These are phyloP conservation scores for Gentiana dahurica DNA, from an alignment of 257 asterid species.

Conservation along the genomic window DNA sequence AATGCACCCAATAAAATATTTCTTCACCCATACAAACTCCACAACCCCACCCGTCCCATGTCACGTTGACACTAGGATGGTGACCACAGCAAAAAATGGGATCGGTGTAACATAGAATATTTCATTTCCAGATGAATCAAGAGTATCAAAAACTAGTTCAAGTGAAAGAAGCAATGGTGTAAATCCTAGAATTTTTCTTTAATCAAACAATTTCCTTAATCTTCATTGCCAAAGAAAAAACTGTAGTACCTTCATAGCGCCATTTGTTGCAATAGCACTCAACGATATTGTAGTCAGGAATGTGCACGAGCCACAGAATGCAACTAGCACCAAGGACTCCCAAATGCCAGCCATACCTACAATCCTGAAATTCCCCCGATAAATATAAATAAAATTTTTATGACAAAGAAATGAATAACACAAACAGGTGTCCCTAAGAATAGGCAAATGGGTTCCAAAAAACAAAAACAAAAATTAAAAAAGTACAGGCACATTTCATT, in stretches of 20 bases:
- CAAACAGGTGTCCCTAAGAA: not conserved
- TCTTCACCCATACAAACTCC: no score
- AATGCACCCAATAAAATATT: no score
- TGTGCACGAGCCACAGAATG: slow-evolving; percentile 91
- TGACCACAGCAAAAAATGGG: no score
- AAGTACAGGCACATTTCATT: not conserved
- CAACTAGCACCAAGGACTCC: slow-evolving; percentile 81
- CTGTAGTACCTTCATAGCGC: slow-evolving; percentile 94
- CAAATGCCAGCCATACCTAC: slow-evolving; percentile 99
- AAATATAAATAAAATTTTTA: not conserved
- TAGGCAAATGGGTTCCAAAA: not conserved
- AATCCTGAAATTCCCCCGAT: slow-evolving; percentile 55
- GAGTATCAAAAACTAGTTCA: no score
- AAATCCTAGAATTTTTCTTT: no score
- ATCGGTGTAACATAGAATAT: no score
- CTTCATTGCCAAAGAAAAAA: not conserved
- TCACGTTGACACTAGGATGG: no score
- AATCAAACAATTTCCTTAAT: slow-evolving; percentile 3
- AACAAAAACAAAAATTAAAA: not conserved
- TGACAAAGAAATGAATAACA: not conserved
- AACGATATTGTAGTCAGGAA: slow-evolving; percentile 88
- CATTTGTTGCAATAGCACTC: slow-evolving; percentile 98
- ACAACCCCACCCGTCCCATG: no score
- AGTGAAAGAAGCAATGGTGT: no score
- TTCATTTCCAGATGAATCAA: no score